A percentile compares a stretch with the other conserved stretches of the same genome.
These are phyloP conservation scores for Cutaneotrichosporon cavernicola DNA, from an alignment of 1,284 basidiomycete species.

Conservation along the genomic window DNA sequence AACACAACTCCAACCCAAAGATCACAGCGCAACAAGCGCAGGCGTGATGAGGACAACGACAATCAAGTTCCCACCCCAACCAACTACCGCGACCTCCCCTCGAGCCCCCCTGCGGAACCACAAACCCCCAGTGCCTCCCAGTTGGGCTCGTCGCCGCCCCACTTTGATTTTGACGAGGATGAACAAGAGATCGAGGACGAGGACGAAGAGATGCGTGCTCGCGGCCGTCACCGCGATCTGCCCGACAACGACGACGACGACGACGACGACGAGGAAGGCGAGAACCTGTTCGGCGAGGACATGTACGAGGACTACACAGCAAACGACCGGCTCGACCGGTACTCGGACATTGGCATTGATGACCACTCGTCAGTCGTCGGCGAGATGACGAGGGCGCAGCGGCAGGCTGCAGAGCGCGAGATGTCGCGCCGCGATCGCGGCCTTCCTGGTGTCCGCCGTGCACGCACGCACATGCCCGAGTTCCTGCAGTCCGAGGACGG, in stretches of 20 bases:
- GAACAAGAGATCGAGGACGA: slow-evolving; percentile 74
- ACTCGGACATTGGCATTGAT: slow-evolving; percentile 82
- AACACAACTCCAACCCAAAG: not conserved
- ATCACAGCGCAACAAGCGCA: slow-evolving; percentile 20
- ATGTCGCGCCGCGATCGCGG: slow-evolving; percentile 86
- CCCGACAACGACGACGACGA: slow-evolving; percentile 58
- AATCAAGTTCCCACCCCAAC: not conserved
- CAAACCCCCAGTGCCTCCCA: no score
- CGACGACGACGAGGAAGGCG: slow-evolving; percentile 62
- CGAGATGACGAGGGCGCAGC: slow-evolving; percentile 68
- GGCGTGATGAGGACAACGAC: slow-evolving; percentile 7
- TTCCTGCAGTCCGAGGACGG: slow-evolving; percentile 77
- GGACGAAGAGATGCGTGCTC: slow-evolving; percentile 59
- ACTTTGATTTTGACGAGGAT: slow-evolving; percentile 79
- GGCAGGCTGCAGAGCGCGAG: slow-evolving; percentile 79
- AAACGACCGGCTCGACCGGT: slow-evolving; percentile 79
- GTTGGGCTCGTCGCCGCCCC: slow-evolving; percentile 46
- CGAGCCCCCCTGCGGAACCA: slow-evolving; percentile 34
- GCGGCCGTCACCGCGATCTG: slow-evolving; percentile 58
- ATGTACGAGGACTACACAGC: slow-evolving; percentile 80
- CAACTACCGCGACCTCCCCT: slow-evolving; percentile 25
- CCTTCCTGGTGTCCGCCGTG: slow-evolving; percentile 68
- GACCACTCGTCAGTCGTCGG: slow-evolving; percentile 74
- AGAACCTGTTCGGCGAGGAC: slow-evolving; percentile 86
- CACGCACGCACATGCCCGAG: slow-evolving; percentile 71